phyloP scores from a whole-genome alignment of 192 early-diverging fungal genomes.

The Chytriomyces sp. region DNA sequence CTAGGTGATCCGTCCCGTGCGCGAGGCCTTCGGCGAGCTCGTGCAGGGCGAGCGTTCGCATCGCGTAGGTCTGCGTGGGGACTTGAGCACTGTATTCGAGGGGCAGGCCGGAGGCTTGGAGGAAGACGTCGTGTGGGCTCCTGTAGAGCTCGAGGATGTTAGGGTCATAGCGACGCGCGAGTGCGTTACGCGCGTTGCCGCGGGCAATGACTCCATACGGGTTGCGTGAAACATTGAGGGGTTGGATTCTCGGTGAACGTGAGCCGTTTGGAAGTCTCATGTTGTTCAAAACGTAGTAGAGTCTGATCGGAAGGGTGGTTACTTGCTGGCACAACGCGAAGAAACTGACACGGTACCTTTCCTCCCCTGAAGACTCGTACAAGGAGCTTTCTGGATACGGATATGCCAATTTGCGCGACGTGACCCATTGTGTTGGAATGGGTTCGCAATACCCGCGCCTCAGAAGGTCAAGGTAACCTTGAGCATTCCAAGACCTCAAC shows the following conservation, averaged over 20 bases:
- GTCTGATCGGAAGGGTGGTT: too few relatives aligned
- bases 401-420: not conserved
- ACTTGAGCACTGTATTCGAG: slow-evolving; percentile 1
- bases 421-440: not conserved
- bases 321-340: too few relatives aligned
- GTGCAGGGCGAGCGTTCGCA: not conserved
- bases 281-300: slow-evolving; percentile 15
- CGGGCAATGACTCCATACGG: not conserved
- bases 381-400: not conserved
- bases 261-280: not conserved
- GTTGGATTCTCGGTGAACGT: not conserved
- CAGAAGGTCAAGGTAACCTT: not conserved
- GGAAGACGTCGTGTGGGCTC: not conserved
- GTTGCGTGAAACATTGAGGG: not conserved
- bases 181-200: not conserved
- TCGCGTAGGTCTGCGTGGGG: not conserved
- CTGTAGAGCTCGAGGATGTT: not conserved
- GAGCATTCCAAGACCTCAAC: not conserved
- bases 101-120: not conserved
- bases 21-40: not conserved
- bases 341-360: too few relatives aligned
- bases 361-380: too few relatives aligned
- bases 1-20: slow-evolving; percentile 9
- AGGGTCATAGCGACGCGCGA: not conserved
- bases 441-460: slow-evolving; percentile 13